Percentiles rank a stretch among this genome's conserved stretches.
phyloP scores from a whole-genome alignment of 352 stramenopile genomes.

The Phytophthora cryptogea region DNA sequence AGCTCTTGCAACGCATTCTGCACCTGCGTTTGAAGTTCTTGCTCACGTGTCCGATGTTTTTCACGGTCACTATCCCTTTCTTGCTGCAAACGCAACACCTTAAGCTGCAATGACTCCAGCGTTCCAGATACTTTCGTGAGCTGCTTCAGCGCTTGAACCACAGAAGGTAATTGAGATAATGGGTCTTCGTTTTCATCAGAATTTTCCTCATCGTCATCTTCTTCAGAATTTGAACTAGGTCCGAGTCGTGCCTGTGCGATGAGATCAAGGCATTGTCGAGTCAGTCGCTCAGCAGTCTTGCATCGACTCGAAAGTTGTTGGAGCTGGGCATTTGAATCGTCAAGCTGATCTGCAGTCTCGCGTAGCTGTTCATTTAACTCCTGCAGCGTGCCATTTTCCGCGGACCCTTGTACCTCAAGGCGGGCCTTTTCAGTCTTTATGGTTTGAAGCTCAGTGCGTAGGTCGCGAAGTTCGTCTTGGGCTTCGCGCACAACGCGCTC shows the following conservation, averaged over 20 bases:
- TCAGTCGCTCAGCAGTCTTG: constrained; percentile 29
- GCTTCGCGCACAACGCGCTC: constrained; percentile 32
- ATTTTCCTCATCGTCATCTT: constrained; percentile 15
- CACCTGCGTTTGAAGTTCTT: constrained; percentile 43
- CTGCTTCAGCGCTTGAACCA: constrained; percentile 28
- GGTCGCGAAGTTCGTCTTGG: constrained; percentile 34
- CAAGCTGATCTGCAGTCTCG: constrained; percentile 38
- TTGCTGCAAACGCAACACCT: constrained; percentile 50
- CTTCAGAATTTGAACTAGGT: constrained; percentile 4
- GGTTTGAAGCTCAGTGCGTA: constrained; percentile 37
- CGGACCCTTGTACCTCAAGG: constrained; percentile 48
- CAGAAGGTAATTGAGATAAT: constrained; percentile 17
- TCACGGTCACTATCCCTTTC: constrained; percentile 52
- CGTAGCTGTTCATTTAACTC: constrained; percentile 65
- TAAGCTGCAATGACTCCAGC: constrained; percentile 55
- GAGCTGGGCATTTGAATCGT: constrained; percentile 32
- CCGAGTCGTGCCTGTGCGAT: constrained; percentile 22
- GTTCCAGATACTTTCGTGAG: constrained; percentile 21
- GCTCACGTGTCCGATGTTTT: constrained; percentile 41
- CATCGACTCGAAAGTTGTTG: constrained; percentile 44
- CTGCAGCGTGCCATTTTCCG: constrained; percentile 58
- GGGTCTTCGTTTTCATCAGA: constrained; percentile 15
- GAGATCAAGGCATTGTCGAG: constrained; percentile 37
- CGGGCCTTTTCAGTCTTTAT: constrained; percentile 48
- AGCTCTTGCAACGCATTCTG: constrained; percentile 42